phyloP scores from a whole-genome alignment of 129 eudicot genomes.

The Lactuca saligna region DNA sequence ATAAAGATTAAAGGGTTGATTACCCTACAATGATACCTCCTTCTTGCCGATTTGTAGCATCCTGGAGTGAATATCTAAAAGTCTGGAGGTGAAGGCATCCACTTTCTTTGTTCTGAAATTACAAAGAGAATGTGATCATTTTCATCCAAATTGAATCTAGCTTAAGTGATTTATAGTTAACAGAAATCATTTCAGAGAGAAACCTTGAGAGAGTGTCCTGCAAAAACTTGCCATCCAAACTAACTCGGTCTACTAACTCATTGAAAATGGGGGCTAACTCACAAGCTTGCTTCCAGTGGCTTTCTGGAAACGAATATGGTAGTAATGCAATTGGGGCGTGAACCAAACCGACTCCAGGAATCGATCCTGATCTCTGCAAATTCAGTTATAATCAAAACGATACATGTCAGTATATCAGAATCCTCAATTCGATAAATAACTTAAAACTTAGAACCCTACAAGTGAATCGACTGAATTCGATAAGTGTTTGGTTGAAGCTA shows the following conservation, averaged over 20 bases:
- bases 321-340: conserved; percentile 88
- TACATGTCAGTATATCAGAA: neutral
- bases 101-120: conserved; percentile 78
- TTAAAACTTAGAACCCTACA: neutral
- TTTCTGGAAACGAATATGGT: conserved; percentile 75
- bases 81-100: conserved; percentile 82
- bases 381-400: conserved; percentile 10
- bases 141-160: neutral
- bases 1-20: conserved; percentile 1
- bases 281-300: conserved; percentile 81
- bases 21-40: conserved; percentile 53
- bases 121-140: conserved; percentile 15
- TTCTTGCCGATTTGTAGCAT: conserved; percentile 75
- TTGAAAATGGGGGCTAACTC: conserved; percentile 90
- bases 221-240: conserved; percentile 81
- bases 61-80: conserved; percentile 86
- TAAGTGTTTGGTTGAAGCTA: neutral
- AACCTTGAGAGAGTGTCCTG: conserved; percentile 93
- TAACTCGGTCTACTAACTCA: conserved; percentile 87
- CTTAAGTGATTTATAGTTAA: neutral
- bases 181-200: neutral
- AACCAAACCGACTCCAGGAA: conserved; percentile 89
- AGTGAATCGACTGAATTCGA: neutral
- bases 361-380: conserved; percentile 75
- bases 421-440: neutral